Evolutionary conservation across 2,329 filamentous ascomycete genomes (phyloP).

Genomic region (Aspergillus viridinutans): DNA sequence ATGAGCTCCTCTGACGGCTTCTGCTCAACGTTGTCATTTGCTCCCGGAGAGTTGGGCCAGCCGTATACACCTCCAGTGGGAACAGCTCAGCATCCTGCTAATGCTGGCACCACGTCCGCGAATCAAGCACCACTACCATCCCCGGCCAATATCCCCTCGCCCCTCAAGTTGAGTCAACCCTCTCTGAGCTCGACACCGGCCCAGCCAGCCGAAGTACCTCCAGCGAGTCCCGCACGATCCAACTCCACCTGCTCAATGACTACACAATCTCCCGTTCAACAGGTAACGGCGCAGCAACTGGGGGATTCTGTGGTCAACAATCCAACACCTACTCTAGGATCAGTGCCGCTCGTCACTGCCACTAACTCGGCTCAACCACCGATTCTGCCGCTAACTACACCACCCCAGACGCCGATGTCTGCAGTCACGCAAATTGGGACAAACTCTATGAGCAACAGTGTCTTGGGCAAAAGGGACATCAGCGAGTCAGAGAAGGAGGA

Average conservation of each 20-base stretch:
- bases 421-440: constrained; percentile 51
- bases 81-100: constrained; percentile 27
- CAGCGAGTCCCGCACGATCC: constrained; percentile 76
- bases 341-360: constrained; percentile 71
- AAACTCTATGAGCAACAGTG: constrained; percentile 51
- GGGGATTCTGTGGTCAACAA: constrained; percentile 61
- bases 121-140: constrained; percentile 69
- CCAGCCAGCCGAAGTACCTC: constrained; percentile 50
- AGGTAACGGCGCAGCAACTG: constrained; percentile 34
- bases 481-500: constrained; percentile 47
- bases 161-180: constrained; percentile 54
- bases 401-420: constrained; percentile 75
- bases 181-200: constrained; percentile 57
- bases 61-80: constrained; percentile 57
- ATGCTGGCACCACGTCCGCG: constrained; percentile 48
- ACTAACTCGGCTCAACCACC: constrained; percentile 55
- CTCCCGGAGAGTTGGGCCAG: constrained; percentile 77
- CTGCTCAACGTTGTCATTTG: constrained; percentile 86
- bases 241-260: constrained; percentile 78
- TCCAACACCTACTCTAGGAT: constrained; percentile 72
- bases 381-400: constrained; percentile 74
- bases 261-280: constrained; percentile 51
- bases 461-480: constrained; percentile 50
- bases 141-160: constrained; percentile 53
- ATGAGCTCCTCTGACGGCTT: constrained; percentile 99